Base-by-base conservation (phyloP, 1,284 basidiomycete species). In the Puccinia triticina region DNA sequence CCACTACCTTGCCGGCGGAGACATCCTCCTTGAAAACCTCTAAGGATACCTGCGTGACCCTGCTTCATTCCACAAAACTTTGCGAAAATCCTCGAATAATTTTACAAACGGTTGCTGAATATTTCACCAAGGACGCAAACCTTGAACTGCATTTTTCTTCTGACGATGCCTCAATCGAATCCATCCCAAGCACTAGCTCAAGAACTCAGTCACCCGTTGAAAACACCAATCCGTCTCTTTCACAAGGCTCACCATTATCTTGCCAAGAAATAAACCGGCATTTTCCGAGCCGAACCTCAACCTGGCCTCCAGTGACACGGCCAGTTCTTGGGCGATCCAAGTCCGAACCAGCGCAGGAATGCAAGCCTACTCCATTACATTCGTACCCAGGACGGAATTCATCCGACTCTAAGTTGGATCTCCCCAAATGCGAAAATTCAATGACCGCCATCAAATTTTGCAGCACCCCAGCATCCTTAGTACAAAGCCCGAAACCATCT, bases 21-120 rank as follows among this genome's bases (percentile, higher is more conserved):
- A 16, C 53, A 34, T 74, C 50, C 26, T 29, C n/a, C 29, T 74
- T 21, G 5, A 57, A 74, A 55, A 37, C 48, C 26, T 74, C 72
- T 4, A 53, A 74, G 26, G 53, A 74, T 8, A 53, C 72, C 4
- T 55, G 48, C 72, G 50, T 34, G 16, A 40, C 34, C 34, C n/a
- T 74, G 34, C 72, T 74, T 40, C 72, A 53, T 21, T 50, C 72
- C 14, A 74, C 72, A 18, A 74, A 55, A 21, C 72, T 74, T 57
- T 34, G 46, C 34, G 72, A 74, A 57, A 74, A 74, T 74, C 72
- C 72, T 26, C n/a, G 34, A 57, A 74, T 34, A 23, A 57, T 74
- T 16, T 57, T 74, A n/a, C 72, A 74, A 8, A 26, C 53, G 0
- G 72, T 74, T 14, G 72, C 50, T 40, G 72, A 74, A 21, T 74